phyloP scores from a whole-genome alignment of 169 alveolate genomes.

The Plasmodium reichenowi region DNA sequence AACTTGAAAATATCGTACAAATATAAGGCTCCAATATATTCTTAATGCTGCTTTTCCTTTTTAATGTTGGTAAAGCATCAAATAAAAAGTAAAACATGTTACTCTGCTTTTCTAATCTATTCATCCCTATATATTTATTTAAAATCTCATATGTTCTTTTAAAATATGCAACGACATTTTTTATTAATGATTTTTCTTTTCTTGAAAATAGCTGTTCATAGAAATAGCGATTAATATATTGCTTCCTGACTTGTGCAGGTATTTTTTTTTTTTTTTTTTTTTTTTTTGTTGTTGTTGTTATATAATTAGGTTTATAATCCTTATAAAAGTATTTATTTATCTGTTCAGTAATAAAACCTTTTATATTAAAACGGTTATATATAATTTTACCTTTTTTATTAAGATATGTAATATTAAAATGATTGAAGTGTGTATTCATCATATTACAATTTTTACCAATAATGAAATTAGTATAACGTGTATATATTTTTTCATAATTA shows the following conservation, averaged over 20 bases:
- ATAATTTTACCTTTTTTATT: not conserved
- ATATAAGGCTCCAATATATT: conserved; percentile 26
- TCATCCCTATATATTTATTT: conserved; percentile 28
- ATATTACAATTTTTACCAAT: conserved; percentile 12
- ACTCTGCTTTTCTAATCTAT: conserved; percentile 36
- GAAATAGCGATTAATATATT: not conserved
- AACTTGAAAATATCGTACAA: conserved; percentile 8
- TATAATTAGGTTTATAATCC: too few species aligned
- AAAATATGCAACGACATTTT: conserved; percentile 30
- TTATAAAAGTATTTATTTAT: too few species aligned
- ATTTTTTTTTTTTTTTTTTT: not conserved
- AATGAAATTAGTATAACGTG: not conserved
- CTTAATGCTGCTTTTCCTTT: conserved; percentile 5
- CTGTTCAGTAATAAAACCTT: too few species aligned
- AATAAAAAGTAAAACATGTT: conserved; percentile 60
- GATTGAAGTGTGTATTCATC: not conserved
- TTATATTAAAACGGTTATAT: too few species aligned
- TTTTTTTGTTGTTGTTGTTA: too few species aligned
- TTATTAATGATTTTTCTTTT: conserved; percentile 4
- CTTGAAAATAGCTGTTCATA: not conserved
- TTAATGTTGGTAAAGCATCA: conserved; percentile 63
- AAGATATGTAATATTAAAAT: conserved; percentile 4
- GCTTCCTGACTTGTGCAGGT: not conserved
- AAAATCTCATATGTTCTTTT: conserved; percentile 30
- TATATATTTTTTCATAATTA: too few species aligned